A percentile compares a stretch with the other conserved stretches of the same genome.
These are phyloP conservation scores for Arxiozyma slooffiae DNA, from an alignment of 1,139 yeast genomes.

Conservation along the genomic window DNA sequence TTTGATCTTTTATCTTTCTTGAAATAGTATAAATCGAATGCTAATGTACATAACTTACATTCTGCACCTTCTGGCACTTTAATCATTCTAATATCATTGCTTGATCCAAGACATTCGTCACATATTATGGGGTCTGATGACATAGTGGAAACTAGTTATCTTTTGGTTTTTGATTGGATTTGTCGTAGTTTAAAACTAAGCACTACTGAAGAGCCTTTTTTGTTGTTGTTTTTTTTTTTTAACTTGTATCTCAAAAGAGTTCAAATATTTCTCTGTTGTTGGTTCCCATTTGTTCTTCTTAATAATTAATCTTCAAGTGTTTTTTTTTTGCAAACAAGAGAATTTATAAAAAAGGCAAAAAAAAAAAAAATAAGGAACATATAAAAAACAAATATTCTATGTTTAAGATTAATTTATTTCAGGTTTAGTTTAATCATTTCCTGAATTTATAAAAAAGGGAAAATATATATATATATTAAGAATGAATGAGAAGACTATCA, in stretches of 20 bases:
- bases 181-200: background rate
- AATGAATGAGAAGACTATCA: background rate
- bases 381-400: too few relatives aligned
- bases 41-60: conserved; percentile 71
- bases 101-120: conserved; percentile 59
- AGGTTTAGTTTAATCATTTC: background rate
- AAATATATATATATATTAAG: background rate
- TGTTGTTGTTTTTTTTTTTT: too few relatives aligned
- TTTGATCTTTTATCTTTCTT: conserved; percentile 35
- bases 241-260: background rate
- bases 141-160: background rate
- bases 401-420: too few relatives aligned
- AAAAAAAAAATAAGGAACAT: too few relatives aligned
- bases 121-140: conserved; percentile 37
- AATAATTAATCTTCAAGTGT: too few relatives aligned
- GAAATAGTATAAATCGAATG: conserved; percentile 78
- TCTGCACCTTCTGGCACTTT: conserved; percentile 67
- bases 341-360: too few relatives aligned
- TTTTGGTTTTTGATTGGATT: background rate
- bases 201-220: background rate
- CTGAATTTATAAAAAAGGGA: background rate
- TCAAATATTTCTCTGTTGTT: background rate
- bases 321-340: too few relatives aligned
- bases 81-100: conserved; percentile 57
- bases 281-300: too few relatives aligned